These are phyloP conservation scores for Alternaria sp. DNA, from an alignment of 2,329 filamentous ascomycete genomes.

Conservation along the genomic window DNA sequence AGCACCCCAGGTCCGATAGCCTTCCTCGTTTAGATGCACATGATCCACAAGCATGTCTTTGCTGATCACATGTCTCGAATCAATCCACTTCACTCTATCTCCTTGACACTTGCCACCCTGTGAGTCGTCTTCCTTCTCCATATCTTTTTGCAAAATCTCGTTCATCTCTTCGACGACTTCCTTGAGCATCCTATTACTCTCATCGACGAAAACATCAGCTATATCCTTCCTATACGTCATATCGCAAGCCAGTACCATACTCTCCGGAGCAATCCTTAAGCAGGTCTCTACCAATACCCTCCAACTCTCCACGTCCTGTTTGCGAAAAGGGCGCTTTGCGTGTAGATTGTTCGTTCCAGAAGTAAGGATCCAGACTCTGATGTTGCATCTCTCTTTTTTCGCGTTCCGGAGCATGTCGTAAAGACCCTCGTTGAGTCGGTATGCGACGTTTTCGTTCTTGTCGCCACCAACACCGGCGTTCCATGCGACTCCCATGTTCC, in stretches of 20 bases:
- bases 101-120: not conserved
- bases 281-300: slow-evolving; percentile 14
- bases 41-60: slow-evolving; percentile 22
- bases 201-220: slow-evolving; percentile 11
- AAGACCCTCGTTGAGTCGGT: slow-evolving; percentile 8
- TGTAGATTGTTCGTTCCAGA: slow-evolving; percentile 23
- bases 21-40: slow-evolving; percentile 25
- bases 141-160: not conserved
- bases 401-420: not conserved
- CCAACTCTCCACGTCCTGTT: slow-evolving; percentile 10
- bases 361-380: slow-evolving; percentile 20
- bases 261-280: slow-evolving; percentile 16
- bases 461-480: slow-evolving; percentile 27
- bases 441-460: slow-evolving; percentile 19
- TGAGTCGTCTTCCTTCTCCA: not conserved
- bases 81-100: slow-evolving; percentile 18
- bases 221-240: slow-evolving; percentile 12
- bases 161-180: slow-evolving; percentile 10
- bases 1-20: slow-evolving; percentile 19
- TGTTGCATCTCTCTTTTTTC: slow-evolving; percentile 1
- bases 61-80: slow-evolving; percentile 10
- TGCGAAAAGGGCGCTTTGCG: not conserved
- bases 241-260: slow-evolving; percentile 16
- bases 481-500: slow-evolving; percentile 5
- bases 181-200: slow-evolving; percentile 16